Evolutionary conservation across 148 eudicot species (phyloP), one percentile per base, ranked within the genome.

Genomic region (Nepenthes mirabilis): DNA sequence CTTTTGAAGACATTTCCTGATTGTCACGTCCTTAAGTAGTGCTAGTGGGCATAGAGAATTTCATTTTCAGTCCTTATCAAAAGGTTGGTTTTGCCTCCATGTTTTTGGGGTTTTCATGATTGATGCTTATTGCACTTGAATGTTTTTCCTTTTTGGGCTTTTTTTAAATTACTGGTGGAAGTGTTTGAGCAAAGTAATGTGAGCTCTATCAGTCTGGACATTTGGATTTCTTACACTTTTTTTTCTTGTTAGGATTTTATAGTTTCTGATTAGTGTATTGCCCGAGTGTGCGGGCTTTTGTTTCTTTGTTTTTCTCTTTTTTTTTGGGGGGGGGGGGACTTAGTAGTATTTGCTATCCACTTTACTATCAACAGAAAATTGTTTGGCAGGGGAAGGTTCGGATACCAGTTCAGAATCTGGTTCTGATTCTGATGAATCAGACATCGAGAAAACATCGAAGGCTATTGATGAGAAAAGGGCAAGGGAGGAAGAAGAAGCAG

Each of bases 401-500:
- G 70, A 52, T 47, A 81, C 79, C 10, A 86, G 57, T 47, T 76
- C 79, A 9, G 82, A 77, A 11, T 51, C 68, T 23, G 80, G 51
- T 11, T 64, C 74, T 5, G 71, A 74, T 43, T 70, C 79, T 5
- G 86, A 78, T 76, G 74, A 12, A 6, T 47, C 66, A 11, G 86
- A 85, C 55, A 72, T 86, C 13, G 95, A 74, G 80, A 65, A 51
- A 55, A 57, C 45, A 57, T 67, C 88, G 11, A 80, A 37, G 65
- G 77, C 72, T 2, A 63, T 81, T 49, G 88, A 82, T 45, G 69
- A 61, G 9, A 53, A 80, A 45, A 76, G 58, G 72, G 72, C 57
- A 14, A 72, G 57, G 69, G 81, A 71, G 67, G 66, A 81, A 53
- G 57, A 75, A 61, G 83, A 83, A 10, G 90, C 86, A n/a, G 68